A percentile compares a stretch with the other conserved stretches of the same genome.
Conservation (phyloP, 2,329 filamentous ascomycete genomes). For the Coniochaeta sp. region DNA sequence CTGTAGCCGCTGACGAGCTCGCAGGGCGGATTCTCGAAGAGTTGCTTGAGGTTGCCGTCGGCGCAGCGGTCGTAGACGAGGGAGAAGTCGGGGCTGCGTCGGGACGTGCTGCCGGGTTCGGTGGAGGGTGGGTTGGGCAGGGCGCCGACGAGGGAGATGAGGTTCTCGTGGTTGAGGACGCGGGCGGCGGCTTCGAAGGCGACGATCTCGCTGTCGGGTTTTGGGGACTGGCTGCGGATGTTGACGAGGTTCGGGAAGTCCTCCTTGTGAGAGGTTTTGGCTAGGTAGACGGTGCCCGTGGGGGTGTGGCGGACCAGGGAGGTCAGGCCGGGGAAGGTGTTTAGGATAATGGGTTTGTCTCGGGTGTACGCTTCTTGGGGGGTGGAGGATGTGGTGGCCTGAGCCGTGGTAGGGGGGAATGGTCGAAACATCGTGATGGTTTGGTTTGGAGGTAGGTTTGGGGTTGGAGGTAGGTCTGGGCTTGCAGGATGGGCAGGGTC, state of each 20-base stretch:
- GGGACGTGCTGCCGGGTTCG: slow-evolving; percentile 8
- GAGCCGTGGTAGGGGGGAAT: background rate
- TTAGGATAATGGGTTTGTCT: slow-evolving; percentile 17
- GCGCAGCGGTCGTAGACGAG: slow-evolving; percentile 47
- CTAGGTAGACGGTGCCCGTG: slow-evolving; percentile 26
- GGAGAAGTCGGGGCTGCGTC: slow-evolving; percentile 17
- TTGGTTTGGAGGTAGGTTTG: no score
- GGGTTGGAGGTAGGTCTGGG: no score
- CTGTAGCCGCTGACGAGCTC: slow-evolving; percentile 10
- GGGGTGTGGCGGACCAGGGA: slow-evolving; percentile 24
- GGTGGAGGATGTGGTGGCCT: background rate
- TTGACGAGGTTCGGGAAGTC: slow-evolving; percentile 6
- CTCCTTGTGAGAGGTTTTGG: slow-evolving; percentile 15
- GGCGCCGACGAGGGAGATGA: slow-evolving; percentile 30
- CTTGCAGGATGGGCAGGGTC: background rate
- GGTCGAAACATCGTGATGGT: background rate
- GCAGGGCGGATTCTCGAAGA: slow-evolving; percentile 21
- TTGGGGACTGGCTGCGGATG: slow-evolving; percentile 14
- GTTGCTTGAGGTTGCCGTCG: slow-evolving; percentile 37
- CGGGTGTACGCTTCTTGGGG: slow-evolving; percentile 11
- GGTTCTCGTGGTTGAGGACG: slow-evolving; percentile 42
- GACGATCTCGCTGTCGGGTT: slow-evolving; percentile 19
- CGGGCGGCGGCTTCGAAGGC: slow-evolving; percentile 21
- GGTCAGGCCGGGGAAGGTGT: slow-evolving; percentile 16
- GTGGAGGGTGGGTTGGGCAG: slow-evolving; percentile 10